Evolutionary conservation across 257 asterid genomes (phyloP).

Genomic region (Lantana camara): DNA sequence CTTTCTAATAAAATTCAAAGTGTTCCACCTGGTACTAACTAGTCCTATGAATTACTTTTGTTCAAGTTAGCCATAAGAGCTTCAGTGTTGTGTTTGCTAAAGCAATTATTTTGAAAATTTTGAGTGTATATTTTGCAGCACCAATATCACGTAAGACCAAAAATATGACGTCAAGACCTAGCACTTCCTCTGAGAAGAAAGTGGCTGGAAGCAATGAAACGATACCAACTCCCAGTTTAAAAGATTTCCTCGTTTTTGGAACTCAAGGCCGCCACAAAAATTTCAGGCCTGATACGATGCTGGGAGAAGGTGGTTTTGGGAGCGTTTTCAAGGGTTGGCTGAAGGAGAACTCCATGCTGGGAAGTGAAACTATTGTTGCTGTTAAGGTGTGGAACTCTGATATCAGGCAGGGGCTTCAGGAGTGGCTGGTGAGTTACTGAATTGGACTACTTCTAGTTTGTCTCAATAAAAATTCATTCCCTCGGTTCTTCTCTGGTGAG

Average conservation of each 20-base stretch:
- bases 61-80: no score
- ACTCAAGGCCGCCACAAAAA: constrained; percentile 68
- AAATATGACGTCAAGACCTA: constrained; percentile 20
- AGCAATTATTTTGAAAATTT: no score
- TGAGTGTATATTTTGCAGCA: constrained; percentile 40
- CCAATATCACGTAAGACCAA: constrained; percentile 38
- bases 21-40: no score
- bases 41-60: no score
- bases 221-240: constrained; percentile 57
- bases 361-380: constrained; percentile 57
- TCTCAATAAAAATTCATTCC: not conserved
- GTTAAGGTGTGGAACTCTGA: constrained; percentile 74
- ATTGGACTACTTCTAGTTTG: constrained; percentile 1
- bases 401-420: constrained; percentile 77
- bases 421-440: constrained; percentile 66
- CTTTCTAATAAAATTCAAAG: no score
- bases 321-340: constrained; percentile 91
- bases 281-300: constrained; percentile 65
- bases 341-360: constrained; percentile 56
- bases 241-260: constrained; percentile 60
- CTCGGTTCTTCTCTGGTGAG: no score
- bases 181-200: constrained; percentile 15
- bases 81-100: no score
- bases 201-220: constrained; percentile 24
- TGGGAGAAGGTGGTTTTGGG: constrained; percentile 97